These are phyloP conservation scores for Exophiala calicioides DNA, from an alignment of 2,329 filamentous ascomycete species.

Conservation along the genomic window DNA sequence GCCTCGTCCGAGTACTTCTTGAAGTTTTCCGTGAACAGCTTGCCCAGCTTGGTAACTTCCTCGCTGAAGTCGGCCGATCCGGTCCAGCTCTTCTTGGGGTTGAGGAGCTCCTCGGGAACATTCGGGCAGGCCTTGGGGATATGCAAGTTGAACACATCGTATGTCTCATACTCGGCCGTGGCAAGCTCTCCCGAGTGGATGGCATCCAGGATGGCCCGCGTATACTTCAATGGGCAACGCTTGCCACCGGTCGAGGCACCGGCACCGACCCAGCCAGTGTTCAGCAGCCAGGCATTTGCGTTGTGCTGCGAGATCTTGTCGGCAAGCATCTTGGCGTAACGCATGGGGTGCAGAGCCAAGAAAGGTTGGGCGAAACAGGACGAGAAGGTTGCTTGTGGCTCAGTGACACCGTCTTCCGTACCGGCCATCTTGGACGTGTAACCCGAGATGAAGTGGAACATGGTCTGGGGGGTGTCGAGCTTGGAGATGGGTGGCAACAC, in stretches of 20 bases:
- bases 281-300: slow-evolving; percentile 96
- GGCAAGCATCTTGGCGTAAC: slow-evolving; percentile 96
- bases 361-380: slow-evolving; percentile 99
- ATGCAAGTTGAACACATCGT: slow-evolving; percentile 93
- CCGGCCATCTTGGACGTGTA: slow-evolving; percentile 99
- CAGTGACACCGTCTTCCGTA: slow-evolving; percentile 93
- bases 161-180: slow-evolving; percentile 88
- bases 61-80: slow-evolving; percentile 76
- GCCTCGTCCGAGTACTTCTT: slow-evolving; percentile 89
- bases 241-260: slow-evolving; percentile 88
- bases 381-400: slow-evolving; percentile 98
- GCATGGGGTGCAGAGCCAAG: slow-evolving; percentile 98
- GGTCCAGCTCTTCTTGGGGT: slow-evolving; percentile 92
- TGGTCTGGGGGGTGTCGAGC: slow-evolving; percentile 89
- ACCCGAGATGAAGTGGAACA: slow-evolving; percentile 99
- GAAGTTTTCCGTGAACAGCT: slow-evolving; percentile 95
- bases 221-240: slow-evolving; percentile 98
- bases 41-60: slow-evolving; percentile 87
- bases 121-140: slow-evolving; percentile 90
- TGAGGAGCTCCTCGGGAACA: slow-evolving; percentile 88
- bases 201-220: slow-evolving; percentile 93
- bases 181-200: slow-evolving; percentile 97
- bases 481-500: slow-evolving; percentile 98
- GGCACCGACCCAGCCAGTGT: slow-evolving; percentile 96
- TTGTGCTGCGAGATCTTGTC: slow-evolving; percentile 97